Evolutionary conservation across 2,329 filamentous ascomycete species (phyloP).

Genomic region (Aspergillus unguis): DNA sequence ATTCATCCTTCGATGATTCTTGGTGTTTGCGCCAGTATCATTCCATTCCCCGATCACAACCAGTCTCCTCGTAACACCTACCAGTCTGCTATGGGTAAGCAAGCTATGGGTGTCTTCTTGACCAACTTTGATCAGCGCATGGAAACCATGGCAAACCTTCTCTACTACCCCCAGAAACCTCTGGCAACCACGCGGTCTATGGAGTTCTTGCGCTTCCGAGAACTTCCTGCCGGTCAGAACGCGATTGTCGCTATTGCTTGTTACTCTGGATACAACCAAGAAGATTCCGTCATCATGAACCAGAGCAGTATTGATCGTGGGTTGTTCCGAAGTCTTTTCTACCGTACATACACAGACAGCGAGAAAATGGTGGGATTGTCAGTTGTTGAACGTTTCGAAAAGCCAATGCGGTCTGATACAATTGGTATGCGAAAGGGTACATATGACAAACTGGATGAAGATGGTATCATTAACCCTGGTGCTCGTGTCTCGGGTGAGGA

Average conservation of each 20-base stretch:
- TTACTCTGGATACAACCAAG: constrained; percentile 98
- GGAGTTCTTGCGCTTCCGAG: constrained; percentile 98
- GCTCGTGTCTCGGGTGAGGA: constrained; percentile 95
- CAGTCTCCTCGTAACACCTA: constrained; percentile 97
- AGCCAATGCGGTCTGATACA: constrained; percentile 83
- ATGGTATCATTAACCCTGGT: constrained; percentile 90
- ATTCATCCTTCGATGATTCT: constrained; percentile 99
- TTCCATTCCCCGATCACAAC: constrained; percentile 99
- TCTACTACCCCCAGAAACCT: constrained; percentile 98
- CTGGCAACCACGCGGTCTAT: constrained; percentile 94
- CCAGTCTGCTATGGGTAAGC: constrained; percentile 99
- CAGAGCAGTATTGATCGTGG: constrained; percentile 98
- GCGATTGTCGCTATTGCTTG: constrained; percentile 96
- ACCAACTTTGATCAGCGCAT: constrained; percentile 96
- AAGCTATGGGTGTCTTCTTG: constrained; percentile 98
- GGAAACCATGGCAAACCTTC: constrained; percentile 99
- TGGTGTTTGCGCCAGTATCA: constrained; percentile 97
- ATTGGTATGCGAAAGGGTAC: constrained; percentile 90
- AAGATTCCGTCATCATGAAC: constrained; percentile 99
- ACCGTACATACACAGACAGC: constrained; percentile 93
- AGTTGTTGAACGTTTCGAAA: constrained; percentile 91
- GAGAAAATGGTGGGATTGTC: constrained; percentile 96
- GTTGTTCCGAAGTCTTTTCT: constrained; percentile 95
- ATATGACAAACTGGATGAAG: constrained; percentile 95
- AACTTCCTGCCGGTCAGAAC: constrained; percentile 94